phyloP scores from a whole-genome alignment of 306 rosid genomes.

The Medicago lupulina region DNA sequence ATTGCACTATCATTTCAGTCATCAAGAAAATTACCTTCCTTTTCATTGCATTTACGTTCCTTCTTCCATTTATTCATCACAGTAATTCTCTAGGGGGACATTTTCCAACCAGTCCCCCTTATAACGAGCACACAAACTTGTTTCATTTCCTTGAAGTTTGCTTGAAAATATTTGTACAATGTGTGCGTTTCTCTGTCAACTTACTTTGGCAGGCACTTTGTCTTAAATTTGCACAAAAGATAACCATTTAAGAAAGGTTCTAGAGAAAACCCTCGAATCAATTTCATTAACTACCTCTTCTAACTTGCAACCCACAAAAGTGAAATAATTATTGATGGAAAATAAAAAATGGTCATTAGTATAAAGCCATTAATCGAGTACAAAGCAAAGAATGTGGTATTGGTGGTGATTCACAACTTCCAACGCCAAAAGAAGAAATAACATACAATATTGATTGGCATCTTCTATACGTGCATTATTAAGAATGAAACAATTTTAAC shows the following conservation, averaged over 20 bases:
- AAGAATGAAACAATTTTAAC: neutral
- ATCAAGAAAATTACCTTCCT: too few species aligned
- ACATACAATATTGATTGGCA: neutral
- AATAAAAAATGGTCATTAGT: neutral
- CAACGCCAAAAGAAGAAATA: neutral
- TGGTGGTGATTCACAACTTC: neutral
- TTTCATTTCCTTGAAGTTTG: constrained; percentile 5
- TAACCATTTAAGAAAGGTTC: neutral
- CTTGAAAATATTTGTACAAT: neutral
- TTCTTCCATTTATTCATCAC: too few species aligned
- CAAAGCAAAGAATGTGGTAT: neutral
- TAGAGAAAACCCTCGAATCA: neutral
- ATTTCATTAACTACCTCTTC: neutral
- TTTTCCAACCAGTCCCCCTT: neutral
- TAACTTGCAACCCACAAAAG: neutral
- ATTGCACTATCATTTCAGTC: too few species aligned
- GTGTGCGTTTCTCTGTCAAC: neutral
- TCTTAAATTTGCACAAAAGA: constrained; percentile 15
- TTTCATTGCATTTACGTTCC: too few species aligned
- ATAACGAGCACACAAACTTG: neutral
- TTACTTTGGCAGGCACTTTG: neutral
- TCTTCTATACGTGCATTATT: neutral
- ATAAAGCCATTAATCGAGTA: neutral
- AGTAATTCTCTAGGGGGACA: too few species aligned
- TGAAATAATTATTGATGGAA: neutral